These are phyloP conservation scores for Clavispora fructus DNA, from an alignment of 805 yeast species.

Conservation along the genomic window DNA sequence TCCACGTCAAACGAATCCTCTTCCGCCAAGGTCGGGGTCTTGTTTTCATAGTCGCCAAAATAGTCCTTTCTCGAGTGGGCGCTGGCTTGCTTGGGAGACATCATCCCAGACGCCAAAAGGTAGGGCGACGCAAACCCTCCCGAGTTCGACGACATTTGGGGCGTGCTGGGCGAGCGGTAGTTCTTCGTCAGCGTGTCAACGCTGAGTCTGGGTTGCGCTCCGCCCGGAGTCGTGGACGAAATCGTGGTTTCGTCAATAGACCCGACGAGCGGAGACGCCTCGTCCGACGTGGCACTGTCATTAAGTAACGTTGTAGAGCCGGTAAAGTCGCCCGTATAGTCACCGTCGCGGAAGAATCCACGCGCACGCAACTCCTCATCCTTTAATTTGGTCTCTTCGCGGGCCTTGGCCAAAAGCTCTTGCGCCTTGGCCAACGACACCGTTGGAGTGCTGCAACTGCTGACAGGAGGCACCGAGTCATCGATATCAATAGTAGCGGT, in stretches of 20 bases:
- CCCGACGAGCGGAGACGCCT: slow-evolving; percentile 26
- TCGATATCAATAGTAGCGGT: slow-evolving; percentile 96
- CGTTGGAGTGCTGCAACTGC: slow-evolving; percentile 94
- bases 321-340: slow-evolving; percentile 8
- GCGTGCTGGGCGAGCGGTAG: slow-evolving; percentile 34
- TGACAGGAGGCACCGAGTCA: slow-evolving; percentile 84
- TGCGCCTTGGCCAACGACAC: slow-evolving; percentile 84
- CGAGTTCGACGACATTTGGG: slow-evolving; percentile 21
- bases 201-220: slow-evolving; percentile 23
- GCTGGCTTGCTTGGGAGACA: slow-evolving; percentile 41
- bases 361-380: slow-evolving; percentile 45
- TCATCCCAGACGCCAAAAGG: slow-evolving; percentile 55
- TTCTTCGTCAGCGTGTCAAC: slow-evolving; percentile 25
- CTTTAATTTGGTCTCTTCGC: slow-evolving; percentile 63
- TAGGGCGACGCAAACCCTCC: slow-evolving; percentile 66
- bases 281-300: slow-evolving; percentile 15
- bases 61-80: slow-evolving; percentile 10
- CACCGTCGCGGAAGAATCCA: slow-evolving; percentile 28
- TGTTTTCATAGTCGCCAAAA: slow-evolving; percentile 1
- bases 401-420: slow-evolving; percentile 74
- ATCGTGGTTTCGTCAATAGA: slow-evolving; percentile 30
- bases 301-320: slow-evolving; percentile 5
- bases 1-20: background rate
- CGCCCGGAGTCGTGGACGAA: slow-evolving; percentile 17
- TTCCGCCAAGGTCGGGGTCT: background rate